Evolutionary conservation across 345 rosid species (phyloP), one percentile per base, ranked within the genome.

Genomic region (Hevea brasiliensis): DNA sequence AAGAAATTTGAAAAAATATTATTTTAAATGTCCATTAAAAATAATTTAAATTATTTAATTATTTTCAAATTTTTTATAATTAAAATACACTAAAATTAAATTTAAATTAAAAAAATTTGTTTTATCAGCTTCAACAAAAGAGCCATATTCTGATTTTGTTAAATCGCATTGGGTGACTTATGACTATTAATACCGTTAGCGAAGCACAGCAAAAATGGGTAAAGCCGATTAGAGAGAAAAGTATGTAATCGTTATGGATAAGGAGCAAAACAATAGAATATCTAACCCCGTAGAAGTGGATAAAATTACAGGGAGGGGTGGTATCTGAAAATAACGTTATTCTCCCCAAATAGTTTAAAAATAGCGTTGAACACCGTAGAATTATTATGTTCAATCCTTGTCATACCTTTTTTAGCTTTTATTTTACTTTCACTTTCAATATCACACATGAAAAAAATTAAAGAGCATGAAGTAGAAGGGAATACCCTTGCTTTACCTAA

Each of bases 221-320:
- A 45, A 45, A 15, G 41, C 9, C 42, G 62, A 41, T 64, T 64
- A 14, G 5, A 0, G 7, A 47, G 59, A 2, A 15, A 57, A 44
- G 57, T 45, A 44, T 57, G 29, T 55, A 14, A 72, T n/a, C n/a
- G 70, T 55, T 54, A 45, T 57, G 71, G 71, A 74, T 74, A 74
- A 74, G 15, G 62, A 41, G 65, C 24, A 24, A 18, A 21, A n/a
- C 7, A 1, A 40, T 47, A 32, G 8, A 17, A 50, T 3, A 47
- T 7, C 45, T 24, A 29, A n/a, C 40, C 21, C 41, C 60, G 29
- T 1, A 41, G 10, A 68, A 37, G 37, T 65, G 35, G 4, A 37
- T 21, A 17, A 37, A 17, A 61, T 17, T 48, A 62, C 68, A 21
- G 0, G 14, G 24, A 17, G n/a, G 42, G 61, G 48, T 53, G n/a